A percentile compares a stretch with the other conserved stretches of the same genome.
phyloP scores from a whole-genome alignment of 768 basidiomycete species.

The Amanita phalloides region DNA sequence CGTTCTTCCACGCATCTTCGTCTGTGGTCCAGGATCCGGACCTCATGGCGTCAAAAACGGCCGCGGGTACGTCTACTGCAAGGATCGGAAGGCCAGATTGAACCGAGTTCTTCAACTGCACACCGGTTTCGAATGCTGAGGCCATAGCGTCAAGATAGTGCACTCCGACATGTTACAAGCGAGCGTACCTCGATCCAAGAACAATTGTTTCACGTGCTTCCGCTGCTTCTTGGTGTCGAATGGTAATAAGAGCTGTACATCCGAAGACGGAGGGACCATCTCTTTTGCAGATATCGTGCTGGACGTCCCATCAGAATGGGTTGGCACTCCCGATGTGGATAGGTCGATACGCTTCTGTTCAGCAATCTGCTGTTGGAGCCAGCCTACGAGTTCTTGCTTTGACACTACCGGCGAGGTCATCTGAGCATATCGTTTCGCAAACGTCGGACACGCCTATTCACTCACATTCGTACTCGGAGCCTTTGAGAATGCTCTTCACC shows the following conservation, averaged over 20 bases:
- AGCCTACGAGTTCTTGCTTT: conserved; percentile 60
- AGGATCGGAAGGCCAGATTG: conserved; percentile 54
- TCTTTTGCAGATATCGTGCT: conserved; percentile 27
- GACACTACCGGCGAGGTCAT: conserved; percentile 22
- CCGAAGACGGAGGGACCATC: conserved; percentile 18
- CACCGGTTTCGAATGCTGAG: conserved; percentile 53
- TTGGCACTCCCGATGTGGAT: conserved; percentile 46
- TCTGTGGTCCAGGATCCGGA: conserved; percentile 53
- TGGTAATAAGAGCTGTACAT: conserved; percentile 58
- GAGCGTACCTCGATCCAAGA: conserved; percentile 51
- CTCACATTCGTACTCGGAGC: conserved; percentile 66
- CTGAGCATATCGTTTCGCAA: background rate
- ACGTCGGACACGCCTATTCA: background rate
- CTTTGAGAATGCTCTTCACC: conserved; percentile 73
- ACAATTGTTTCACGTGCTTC: conserved; percentile 60
- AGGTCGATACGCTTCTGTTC: conserved; percentile 73
- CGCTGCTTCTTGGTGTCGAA: conserved; percentile 65
- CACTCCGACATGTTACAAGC: background rate
- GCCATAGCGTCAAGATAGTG: background rate
- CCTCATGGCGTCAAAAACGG: conserved; percentile 54
- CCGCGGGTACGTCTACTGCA: conserved; percentile 56
- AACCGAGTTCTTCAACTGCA: conserved; percentile 46
- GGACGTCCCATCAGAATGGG: conserved; percentile 25
- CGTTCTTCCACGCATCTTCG: conserved; percentile 63
- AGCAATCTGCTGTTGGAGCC: conserved; percentile 66